Evolutionary conservation across 768 basidiomycete species (phyloP).

Genomic region (Polyporus arcularius): DNA sequence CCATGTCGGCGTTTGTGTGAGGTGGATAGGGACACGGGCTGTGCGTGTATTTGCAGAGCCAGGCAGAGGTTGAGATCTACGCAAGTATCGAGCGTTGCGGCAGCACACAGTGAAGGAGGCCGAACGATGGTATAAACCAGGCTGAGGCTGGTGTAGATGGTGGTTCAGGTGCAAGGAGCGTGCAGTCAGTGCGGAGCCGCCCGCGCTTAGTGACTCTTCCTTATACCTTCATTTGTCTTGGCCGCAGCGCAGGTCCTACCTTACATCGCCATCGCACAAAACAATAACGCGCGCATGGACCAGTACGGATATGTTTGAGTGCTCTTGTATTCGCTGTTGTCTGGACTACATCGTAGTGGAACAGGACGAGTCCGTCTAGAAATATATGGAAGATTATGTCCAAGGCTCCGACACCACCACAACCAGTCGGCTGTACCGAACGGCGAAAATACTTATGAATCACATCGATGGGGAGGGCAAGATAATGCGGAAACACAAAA

Average conservation of each 20-base stretch:
- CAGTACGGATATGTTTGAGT: not conserved
- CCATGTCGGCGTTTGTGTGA: constrained; percentile 4
- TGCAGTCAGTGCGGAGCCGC: constrained; percentile 23
- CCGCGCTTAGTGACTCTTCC: constrained; percentile 11
- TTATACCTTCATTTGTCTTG: not conserved
- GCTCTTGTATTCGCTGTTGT: constrained; percentile 8
- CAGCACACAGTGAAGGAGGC: constrained; percentile 1
- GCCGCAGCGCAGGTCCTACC: not conserved
- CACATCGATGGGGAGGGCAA: not conserved
- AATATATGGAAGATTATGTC: constrained; percentile 20
- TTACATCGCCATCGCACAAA: not conserved
- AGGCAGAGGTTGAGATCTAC: not conserved
- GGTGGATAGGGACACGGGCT: not conserved
- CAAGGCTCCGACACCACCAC: constrained; percentile 4
- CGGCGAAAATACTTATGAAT: constrained; percentile 7
- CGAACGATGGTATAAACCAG: constrained; percentile 8
- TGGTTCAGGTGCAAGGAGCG: constrained; percentile 39
- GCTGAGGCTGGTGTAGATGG: constrained; percentile 38
- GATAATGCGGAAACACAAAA: constrained; percentile 8
- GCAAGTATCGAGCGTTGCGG: constrained; percentile 1
- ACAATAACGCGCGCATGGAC: constrained; percentile 5
- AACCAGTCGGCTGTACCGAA: constrained; percentile 8
- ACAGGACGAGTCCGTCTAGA: constrained; percentile 18
- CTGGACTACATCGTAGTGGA: constrained; percentile 13
- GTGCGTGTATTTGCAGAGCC: not conserved